Base-by-base conservation (phyloP, 2,329 filamentous ascomycete genomes). In the Trichoderma cornu-damae region DNA sequence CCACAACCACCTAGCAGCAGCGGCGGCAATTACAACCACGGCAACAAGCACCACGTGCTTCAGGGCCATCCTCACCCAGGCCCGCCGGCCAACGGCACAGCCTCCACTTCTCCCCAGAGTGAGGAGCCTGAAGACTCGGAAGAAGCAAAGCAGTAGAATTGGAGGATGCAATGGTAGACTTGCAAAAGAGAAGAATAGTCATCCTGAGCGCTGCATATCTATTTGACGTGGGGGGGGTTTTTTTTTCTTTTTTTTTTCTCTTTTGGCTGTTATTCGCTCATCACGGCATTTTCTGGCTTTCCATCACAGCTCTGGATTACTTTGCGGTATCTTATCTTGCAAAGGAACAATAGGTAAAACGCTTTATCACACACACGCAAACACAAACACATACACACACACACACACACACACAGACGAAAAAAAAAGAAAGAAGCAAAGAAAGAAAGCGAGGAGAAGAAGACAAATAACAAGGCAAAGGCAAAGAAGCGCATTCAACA, bases 1-100 rank as follows among this genome's bases (percentile, higher is more conserved):
- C 78, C 77, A 37, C 79, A 81, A 61, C 79, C 83, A 54, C 62
- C 67, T 58, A 84, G 79, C 65, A 81, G 80, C 62, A 79, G 76
- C 63, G 80, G 78, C 67, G 80, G 78, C 67, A 80, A 75, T 58
- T 79, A 81, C 59, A 77, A 73, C 62, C 81, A 74, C 59, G 79
- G 80, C 59, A 77, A 73, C 62, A 81, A 82, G 69, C 78, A 75
- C 61, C 79, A 77, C 60, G 73, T 75, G 51, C 72, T 69, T 11
- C 77, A 79, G 58, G 71, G 67, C 54, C 69, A 75, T 35, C 22
- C 51, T 37, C 75, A 78, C 51, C 74, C 75, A 61, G 67, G 65
- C 47, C 70, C 70, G 9, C 71, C 75, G 58, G 61, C 65, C 50
- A 68, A 65, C 51, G 72, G 73, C 59, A 63, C 67, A 3, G 65